phyloP scores from a whole-genome alignment of 768 basidiomycete species.

The Infundibulicybe gibba region DNA sequence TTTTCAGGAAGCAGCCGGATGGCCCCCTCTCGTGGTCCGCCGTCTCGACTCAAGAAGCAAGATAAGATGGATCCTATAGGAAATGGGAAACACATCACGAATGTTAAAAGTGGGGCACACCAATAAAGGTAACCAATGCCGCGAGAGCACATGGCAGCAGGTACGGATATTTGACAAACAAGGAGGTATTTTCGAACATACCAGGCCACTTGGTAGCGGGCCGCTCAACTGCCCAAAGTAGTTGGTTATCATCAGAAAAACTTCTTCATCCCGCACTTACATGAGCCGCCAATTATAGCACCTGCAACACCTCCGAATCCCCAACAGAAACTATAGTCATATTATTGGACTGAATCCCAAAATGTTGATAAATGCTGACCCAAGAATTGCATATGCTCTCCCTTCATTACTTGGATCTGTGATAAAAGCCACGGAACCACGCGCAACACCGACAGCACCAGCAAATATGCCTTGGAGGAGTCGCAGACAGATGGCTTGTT shows the following conservation, averaged over 20 bases:
- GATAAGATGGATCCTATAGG: constrained; percentile 76
- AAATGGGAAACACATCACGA: background rate
- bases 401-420: constrained; percentile 93
- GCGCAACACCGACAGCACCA: constrained; percentile 92
- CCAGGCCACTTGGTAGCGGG: constrained; percentile 87
- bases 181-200: constrained; percentile 55
- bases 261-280: constrained; percentile 37
- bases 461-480: constrained; percentile 90
- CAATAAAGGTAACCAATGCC: constrained; percentile 67
- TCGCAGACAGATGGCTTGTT: constrained; percentile 83
- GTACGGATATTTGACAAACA: constrained; percentile 86
- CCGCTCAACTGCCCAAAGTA: constrained; percentile 56
- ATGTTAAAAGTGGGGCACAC: constrained; percentile 32
- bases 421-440: constrained; percentile 81
- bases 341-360: constrained; percentile 4
- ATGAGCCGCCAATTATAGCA: constrained; percentile 79
- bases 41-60: constrained; percentile 88
- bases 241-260: constrained; percentile 11
- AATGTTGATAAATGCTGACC: constrained; percentile 32
- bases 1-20: constrained; percentile 87
- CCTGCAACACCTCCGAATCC: constrained; percentile 94
- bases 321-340: constrained; percentile 76
- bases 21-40: constrained; percentile 81
- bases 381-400: constrained; percentile 90
- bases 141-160: constrained; percentile 84